Evolutionary conservation across 371 early-diverging fungal genomes (phyloP).

Genomic region (Mortierella sp.): DNA sequence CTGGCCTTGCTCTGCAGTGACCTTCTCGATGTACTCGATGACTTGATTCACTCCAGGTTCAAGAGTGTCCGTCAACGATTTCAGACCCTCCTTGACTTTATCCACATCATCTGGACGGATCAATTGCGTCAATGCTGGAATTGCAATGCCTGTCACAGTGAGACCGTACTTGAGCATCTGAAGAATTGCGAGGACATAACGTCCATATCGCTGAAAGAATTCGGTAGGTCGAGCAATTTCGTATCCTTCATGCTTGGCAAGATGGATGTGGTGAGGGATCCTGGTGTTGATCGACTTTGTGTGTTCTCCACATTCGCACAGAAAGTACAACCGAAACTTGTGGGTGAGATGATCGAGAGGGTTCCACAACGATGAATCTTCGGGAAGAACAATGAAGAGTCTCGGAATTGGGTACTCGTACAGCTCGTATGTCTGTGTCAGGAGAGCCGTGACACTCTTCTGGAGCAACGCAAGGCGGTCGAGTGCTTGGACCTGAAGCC

Average conservation of each 20-base stretch:
- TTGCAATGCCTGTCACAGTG: slow-evolving; percentile 11
- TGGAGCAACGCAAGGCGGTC: slow-evolving; percentile 2
- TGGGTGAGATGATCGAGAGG: neutral
- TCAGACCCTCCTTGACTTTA: neutral
- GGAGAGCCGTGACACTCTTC: slow-evolving; percentile 1
- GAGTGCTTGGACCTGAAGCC: slow-evolving; percentile 5
- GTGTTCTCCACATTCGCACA: slow-evolving; percentile 36
- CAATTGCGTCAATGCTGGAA: slow-evolving; percentile 16
- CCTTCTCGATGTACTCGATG: too few relatives aligned
- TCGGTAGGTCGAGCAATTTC: slow-evolving; percentile 25
- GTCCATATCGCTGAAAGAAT: slow-evolving; percentile 37
- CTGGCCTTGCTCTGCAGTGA: too few relatives aligned
- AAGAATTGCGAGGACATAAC: slow-evolving; percentile 21
- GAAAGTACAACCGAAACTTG: slow-evolving; percentile 29
- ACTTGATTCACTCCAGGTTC: too few relatives aligned
- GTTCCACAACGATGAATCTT: neutral
- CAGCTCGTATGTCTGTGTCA: slow-evolving; percentile 25
- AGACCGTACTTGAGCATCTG: slow-evolving; percentile 31
- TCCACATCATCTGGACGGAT: slow-evolving; percentile 12
- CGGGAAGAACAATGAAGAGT: slow-evolving; percentile 27
- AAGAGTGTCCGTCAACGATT: too few relatives aligned
- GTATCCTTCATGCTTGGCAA: slow-evolving; percentile 37
- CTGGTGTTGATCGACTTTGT: neutral
- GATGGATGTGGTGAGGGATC: slow-evolving; percentile 21
- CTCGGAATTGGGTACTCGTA: slow-evolving; percentile 35